These are phyloP conservation scores for Bisporella sp. DNA, from an alignment of 2,329 filamentous ascomycete genomes.

Conservation along the genomic window DNA sequence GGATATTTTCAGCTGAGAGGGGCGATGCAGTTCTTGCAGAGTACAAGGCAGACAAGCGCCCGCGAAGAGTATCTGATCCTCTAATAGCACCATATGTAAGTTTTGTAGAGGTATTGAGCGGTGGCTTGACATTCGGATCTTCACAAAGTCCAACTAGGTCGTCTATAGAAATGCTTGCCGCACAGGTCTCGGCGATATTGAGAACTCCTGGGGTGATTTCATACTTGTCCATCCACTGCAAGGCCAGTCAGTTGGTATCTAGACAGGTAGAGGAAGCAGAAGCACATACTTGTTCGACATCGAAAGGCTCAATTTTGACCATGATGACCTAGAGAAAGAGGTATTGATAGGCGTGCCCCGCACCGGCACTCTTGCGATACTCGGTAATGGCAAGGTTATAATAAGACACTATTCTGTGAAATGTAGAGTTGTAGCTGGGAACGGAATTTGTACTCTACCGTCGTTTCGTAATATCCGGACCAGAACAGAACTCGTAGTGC, in stretches of 20 bases:
- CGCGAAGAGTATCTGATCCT: conserved; percentile 57
- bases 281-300: conserved; percentile 59
- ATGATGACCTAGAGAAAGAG: conserved; percentile 33
- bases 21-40: conserved; percentile 43
- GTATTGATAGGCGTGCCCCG: no score
- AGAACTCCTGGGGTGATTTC: conserved; percentile 48
- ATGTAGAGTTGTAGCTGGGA: no score
- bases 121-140: conserved; percentile 36
- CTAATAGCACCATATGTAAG: conserved; percentile 70
- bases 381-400: no score
- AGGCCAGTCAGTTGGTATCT: conserved; percentile 1
- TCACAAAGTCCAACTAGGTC: conserved; percentile 55
- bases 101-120: conserved; percentile 46
- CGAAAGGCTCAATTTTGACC: conserved; percentile 55
- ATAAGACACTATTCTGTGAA: no score
- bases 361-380: no score
- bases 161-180: conserved; percentile 64
- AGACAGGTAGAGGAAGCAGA: not conserved
- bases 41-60: conserved; percentile 59
- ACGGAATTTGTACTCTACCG: no score
- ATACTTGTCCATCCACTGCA: conserved; percentile 56
- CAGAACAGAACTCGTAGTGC: no score
- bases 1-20: conserved; percentile 53
- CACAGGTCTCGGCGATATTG: conserved; percentile 78
- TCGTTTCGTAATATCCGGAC: no score